Percentiles rank a stretch among this genome's conserved stretches.
Evolutionary conservation across 306 rosid genomes (phyloP).

Genomic region (Astragalus glycyphyllos): DNA sequence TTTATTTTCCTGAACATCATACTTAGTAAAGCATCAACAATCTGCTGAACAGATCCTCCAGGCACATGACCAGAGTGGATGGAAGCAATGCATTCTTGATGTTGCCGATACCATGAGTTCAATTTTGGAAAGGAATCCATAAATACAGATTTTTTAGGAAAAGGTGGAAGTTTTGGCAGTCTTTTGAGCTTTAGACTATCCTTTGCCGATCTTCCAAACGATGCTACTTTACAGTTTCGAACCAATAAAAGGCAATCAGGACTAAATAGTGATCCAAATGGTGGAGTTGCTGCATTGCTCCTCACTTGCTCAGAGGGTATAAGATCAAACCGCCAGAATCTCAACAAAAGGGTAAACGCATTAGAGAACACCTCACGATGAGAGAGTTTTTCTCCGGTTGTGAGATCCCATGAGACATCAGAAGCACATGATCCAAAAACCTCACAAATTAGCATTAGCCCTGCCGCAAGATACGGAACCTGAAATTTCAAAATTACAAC

Average conservation of each 20-base stretch:
- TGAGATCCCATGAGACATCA: conserved; percentile 56
- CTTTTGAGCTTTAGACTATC: conserved; percentile 64
- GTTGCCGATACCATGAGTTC: conserved; percentile 81
- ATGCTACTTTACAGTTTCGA: conserved; percentile 66
- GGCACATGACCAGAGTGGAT: conserved; percentile 65
- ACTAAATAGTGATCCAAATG: conserved; percentile 70
- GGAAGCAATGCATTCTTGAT: conserved; percentile 88
- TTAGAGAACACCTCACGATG: conserved; percentile 78
- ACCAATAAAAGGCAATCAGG: conserved; percentile 86
- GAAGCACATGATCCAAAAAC: conserved; percentile 79
- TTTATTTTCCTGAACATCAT: conserved; percentile 79
- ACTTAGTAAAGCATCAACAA: conserved; percentile 72
- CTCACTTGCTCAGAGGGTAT: conserved; percentile 71
- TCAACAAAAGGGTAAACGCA: conserved; percentile 84
- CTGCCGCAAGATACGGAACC: conserved; percentile 89
- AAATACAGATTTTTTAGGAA: conserved; percentile 60
- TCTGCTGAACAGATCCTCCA: conserved; percentile 78
- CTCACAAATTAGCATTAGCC: conserved; percentile 82
- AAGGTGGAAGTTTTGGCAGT: conserved; percentile 55
- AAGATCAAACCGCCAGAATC: conserved; percentile 88
- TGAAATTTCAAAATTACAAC: conserved; percentile 47
- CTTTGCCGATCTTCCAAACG: conserved; percentile 59
- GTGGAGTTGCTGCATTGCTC: conserved; percentile 57
- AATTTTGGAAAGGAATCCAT: conserved; percentile 85
- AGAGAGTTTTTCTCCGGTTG: conserved; percentile 78